Base-by-base conservation (phyloP, 1,139 yeast species). In the Blastobotrys apis region DNA sequence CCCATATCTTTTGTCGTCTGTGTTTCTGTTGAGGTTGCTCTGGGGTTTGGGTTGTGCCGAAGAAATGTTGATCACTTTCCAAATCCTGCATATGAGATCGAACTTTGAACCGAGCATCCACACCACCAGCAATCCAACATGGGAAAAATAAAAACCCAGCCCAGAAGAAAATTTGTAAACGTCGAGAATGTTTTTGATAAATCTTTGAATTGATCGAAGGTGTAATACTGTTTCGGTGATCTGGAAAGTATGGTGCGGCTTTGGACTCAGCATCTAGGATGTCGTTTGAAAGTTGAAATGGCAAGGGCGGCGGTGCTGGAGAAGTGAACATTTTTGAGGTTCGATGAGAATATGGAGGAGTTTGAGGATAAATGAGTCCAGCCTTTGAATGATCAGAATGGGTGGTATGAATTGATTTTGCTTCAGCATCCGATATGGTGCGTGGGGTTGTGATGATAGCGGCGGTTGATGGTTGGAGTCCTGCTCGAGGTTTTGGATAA, bases 71-170 rank as follows among this genome's bases (percentile, higher is more conserved):
- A 33, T 43, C 43, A 12, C 37, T 32, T 26, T 43, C 40, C 12
- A 39, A 22, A 8, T 39, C 47, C n/a, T 31, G 25, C 16, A 43
- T n/a, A 9, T n/a, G 19, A 6, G 41, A 41, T 6, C 33, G 23
- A n/a, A 44, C 39, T 16, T 35, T 31, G 32, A 32, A 44, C 13
- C 37, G 33, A 4, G 45, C 39, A 12, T 43, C 13, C 15, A 37
- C 15, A 4, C 45, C 53, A 3, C 43, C 47, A 20, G 29, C 37
- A n/a, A 46, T 41, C 53, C 53, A 50, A n/a, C 37, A 31, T 2
- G 50, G 44, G 17, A 52, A 52, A 19, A 41, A 29, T 12, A 49
- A n/a, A 9, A 47, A 34, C 19, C 53, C 53, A 9, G 35, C 20
- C 5, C 38, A 10, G 8, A 44, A 31, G n/a, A 37, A 23, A 2